phyloP scores from a whole-genome alignment of 1,139 yeast genomes.

The Blastobotrys capitulatus region DNA sequence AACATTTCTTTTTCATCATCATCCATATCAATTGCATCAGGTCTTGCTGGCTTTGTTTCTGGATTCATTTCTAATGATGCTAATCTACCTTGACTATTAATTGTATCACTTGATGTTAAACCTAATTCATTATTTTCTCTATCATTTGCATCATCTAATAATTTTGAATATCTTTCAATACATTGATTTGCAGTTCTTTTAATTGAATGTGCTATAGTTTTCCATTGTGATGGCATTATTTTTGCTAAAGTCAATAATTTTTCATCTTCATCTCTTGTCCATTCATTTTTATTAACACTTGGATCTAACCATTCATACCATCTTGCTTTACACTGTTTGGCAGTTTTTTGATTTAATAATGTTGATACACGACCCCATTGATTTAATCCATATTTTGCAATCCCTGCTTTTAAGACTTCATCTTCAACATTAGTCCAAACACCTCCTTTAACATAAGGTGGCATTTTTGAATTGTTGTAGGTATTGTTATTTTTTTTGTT shows the following conservation, averaged over 20 bases:
- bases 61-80: conserved; percentile 67
- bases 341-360: conserved; percentile 74
- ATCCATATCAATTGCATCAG: conserved; percentile 72
- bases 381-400: conserved; percentile 85
- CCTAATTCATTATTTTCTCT: conserved; percentile 32
- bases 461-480: conserved; percentile 2
- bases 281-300: conserved; percentile 51
- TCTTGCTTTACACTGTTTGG: conserved; percentile 87
- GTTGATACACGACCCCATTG: conserved; percentile 96
- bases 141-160: conserved; percentile 53
- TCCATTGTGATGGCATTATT: conserved; percentile 89
- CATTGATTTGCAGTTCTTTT: conserved; percentile 87
- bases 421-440: conserved; percentile 92
- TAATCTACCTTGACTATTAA: conserved; percentile 30
- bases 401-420: conserved; percentile 83
- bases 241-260: conserved; percentile 61
- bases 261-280: conserved; percentile 77
- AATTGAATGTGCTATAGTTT: conserved; percentile 72
- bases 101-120: conserved; percentile 51
- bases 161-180: conserved; percentile 76
- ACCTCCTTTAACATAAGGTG: conserved; percentile 69
- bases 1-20: conserved; percentile 92
- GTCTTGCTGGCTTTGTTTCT: conserved; percentile 78
- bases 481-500: no score
- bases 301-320: conserved; percentile 93